These are phyloP conservation scores for Zelonia costaricensis DNA, from an alignment of 208 protist species.

Conservation along the genomic window DNA sequence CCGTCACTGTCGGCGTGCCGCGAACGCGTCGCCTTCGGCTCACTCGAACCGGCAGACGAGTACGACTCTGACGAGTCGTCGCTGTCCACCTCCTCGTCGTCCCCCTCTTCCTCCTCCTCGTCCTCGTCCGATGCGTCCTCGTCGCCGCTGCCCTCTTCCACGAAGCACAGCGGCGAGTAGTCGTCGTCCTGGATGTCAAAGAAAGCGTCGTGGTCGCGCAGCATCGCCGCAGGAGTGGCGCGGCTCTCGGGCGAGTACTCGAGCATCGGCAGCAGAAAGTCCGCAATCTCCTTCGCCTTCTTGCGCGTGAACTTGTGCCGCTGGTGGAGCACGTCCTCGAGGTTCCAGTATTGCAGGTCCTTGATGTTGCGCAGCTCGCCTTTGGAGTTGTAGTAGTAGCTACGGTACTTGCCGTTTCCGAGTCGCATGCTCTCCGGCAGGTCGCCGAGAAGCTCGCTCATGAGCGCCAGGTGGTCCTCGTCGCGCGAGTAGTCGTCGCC, in stretches of 20 bases:
- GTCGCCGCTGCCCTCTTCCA: slow-evolving; percentile 36
- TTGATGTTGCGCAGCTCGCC: slow-evolving; percentile 82
- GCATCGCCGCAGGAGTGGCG: slow-evolving; percentile 86
- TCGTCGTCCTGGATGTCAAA: slow-evolving; percentile 88
- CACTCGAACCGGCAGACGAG: slow-evolving; percentile 11
- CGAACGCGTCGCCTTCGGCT: slow-evolving; percentile 16
- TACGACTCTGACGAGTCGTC: slow-evolving; percentile 26
- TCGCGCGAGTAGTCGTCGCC: slow-evolving; percentile 91
- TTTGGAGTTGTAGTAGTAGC: slow-evolving; percentile 88
- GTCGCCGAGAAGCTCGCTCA: slow-evolving; percentile 93
- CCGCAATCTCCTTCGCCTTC: slow-evolving; percentile 90
- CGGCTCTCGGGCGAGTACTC: slow-evolving; percentile 84
- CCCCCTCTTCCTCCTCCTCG: slow-evolving; percentile 29
- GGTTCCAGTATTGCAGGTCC: slow-evolving; percentile 70
- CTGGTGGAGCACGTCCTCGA: slow-evolving; percentile 91
- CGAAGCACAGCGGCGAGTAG: slow-evolving; percentile 80
- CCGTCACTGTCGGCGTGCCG: slow-evolving; percentile 26
- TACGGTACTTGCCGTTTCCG: slow-evolving; percentile 68
- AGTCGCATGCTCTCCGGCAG: slow-evolving; percentile 88
- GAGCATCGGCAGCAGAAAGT: slow-evolving; percentile 97
- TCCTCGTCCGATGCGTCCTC: slow-evolving; percentile 26
- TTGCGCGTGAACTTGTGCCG: slow-evolving; percentile 91
- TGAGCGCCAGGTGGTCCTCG: slow-evolving; percentile 94
- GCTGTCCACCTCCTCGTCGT: slow-evolving; percentile 26
- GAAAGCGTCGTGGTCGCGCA: slow-evolving; percentile 79